Evolutionary conservation across 2,329 filamentous ascomycete species (phyloP).

Genomic region (Aquanectria penicillioides): DNA sequence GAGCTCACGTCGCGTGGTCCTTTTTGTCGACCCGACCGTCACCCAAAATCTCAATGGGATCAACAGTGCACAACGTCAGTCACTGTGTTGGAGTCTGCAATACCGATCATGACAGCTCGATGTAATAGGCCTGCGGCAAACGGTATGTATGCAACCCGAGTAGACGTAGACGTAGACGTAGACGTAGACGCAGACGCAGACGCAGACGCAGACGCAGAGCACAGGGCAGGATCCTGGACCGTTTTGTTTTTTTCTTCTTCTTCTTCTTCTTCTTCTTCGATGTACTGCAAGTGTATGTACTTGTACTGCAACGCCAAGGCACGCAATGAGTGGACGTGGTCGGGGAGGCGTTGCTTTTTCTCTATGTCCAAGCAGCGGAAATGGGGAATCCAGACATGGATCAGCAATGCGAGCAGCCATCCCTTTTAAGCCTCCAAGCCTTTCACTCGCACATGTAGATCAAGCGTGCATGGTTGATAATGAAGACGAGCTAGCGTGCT

Average conservation of each 20-base stretch:
- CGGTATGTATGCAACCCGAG: not conserved
- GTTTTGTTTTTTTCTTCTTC: too few relatives aligned
- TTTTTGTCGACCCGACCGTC: not conserved
- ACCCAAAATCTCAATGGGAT: not conserved
- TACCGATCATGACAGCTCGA: too few relatives aligned
- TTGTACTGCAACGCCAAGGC: not conserved
- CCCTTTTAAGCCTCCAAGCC: conserved; percentile 2
- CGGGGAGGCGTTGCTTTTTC: conserved; percentile 5
- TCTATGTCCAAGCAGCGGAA: not conserved
- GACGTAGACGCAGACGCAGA: not conserved
- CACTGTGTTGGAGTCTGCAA: not conserved
- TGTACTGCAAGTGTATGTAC: not conserved
- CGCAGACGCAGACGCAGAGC: not conserved
- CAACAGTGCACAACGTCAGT: not conserved
- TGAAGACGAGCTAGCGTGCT: not conserved
- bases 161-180: too few relatives aligned
- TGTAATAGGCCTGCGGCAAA: too few relatives aligned
- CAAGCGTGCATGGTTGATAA: not conserved
- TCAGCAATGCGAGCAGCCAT: not conserved
- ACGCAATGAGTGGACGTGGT: conserved; percentile 9
- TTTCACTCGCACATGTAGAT: not conserved
- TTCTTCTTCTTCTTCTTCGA: too few relatives aligned
- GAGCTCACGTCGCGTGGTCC: not conserved
- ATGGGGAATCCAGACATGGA: not conserved
- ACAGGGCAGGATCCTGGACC: not conserved